Evolutionary conservation across 352 stramenopile species (phyloP), one percentile per base, ranked within the genome.

Genomic region (Phytophthora sansomeana): DNA sequence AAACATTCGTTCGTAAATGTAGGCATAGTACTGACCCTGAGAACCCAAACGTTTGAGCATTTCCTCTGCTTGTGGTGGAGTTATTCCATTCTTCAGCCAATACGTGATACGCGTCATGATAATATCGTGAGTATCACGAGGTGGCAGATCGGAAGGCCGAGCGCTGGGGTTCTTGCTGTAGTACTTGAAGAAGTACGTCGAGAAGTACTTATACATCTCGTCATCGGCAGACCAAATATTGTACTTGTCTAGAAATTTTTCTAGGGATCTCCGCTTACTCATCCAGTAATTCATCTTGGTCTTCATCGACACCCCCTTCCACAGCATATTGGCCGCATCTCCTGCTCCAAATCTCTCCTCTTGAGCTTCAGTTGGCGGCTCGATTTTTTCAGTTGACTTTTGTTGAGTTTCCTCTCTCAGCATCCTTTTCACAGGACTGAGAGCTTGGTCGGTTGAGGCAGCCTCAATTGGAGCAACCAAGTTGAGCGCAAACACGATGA

Each of bases 161-260:
- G 9, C 61, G 28, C 1, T 13, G 0, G 63, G 56, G 46, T 67
- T 62, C 57, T 44, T 72, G 44, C 53, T 38, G 36, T 67, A 63
- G 39, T 67, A 72, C 5, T 58, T 51, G 35, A 55, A 72, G 19
- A 41, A 72, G 50, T 72, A 72, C 42, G 26, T 67, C 17, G 57
- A 61, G 29, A 67, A 72, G 28, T 72, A 67, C 42, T 63, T 67
- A 46, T 63, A 67, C n/a, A n/a, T n/a, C 41, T 72, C 67, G 10
- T 53, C 30, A 30, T 67, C 58, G 19, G 24, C 29, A 21, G 26
- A 53, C 13, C 19, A 5, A 28, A 72, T 30, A 9, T 67, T 57
- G 1, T 67, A 28, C 17, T 67, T 67, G 33, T 72, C 30, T 6
- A 55, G 17, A 13, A 58, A 35, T 11, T 63, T 24, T 14, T 61